These are phyloP conservation scores for Lachancea nothofagi DNA, from an alignment of 805 yeast genomes.

Conservation along the genomic window DNA sequence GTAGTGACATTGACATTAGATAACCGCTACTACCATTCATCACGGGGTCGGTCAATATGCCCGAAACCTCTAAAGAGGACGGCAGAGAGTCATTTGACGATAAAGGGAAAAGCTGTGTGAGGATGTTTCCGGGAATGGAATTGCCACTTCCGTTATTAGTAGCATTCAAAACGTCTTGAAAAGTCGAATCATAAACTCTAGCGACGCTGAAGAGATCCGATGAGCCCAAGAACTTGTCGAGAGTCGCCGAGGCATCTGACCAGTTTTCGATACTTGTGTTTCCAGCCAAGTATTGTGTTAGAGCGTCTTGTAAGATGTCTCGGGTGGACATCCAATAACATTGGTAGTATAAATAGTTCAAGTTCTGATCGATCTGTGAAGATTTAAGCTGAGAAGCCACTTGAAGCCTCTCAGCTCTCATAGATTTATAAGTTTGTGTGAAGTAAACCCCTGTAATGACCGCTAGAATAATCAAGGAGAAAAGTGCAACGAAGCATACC, in stretches of 20 bases:
- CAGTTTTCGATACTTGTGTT: constrained; percentile 51
- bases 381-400: constrained; percentile 79
- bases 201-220: constrained; percentile 61
- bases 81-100: constrained; percentile 43
- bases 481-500: constrained; percentile 62
- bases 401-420: constrained; percentile 65
- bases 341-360: constrained; percentile 61
- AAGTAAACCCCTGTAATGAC: constrained; percentile 73
- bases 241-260: constrained; percentile 40
- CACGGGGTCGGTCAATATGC: constrained; percentile 65
- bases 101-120: constrained; percentile 46
- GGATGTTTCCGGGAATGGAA: constrained; percentile 28
- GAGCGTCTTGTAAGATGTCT: constrained; percentile 54
- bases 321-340: constrained; percentile 57
- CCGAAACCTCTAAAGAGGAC: constrained; percentile 38
- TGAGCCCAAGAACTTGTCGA: constrained; percentile 59
- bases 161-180: constrained; percentile 42
- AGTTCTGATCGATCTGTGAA: constrained; percentile 66
- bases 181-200: constrained; percentile 57
- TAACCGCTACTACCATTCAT: constrained; percentile 38
- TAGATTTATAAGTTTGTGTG: constrained; percentile 50
- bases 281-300: constrained; percentile 65
- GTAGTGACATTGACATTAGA: constrained; percentile 70
- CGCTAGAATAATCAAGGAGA: constrained; percentile 68
- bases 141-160: constrained; percentile 38